phyloP scores from a whole-genome alignment of 2,329 filamentous ascomycete species.

The Pseudogymnoascus sp. region DNA sequence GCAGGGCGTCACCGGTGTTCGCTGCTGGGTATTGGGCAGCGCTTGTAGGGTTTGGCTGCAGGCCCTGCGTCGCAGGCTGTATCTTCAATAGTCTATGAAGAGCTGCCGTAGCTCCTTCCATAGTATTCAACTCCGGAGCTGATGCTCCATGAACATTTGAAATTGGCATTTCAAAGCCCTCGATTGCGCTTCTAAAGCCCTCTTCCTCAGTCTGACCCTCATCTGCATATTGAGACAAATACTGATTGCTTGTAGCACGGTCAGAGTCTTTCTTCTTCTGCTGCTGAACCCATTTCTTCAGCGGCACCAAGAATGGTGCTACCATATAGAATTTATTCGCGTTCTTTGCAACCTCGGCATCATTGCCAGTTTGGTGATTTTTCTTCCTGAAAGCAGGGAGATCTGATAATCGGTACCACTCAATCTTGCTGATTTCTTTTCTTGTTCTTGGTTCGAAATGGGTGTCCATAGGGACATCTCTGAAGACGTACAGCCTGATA shows the following conservation, averaged over 20 bases:
- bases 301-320: conserved; percentile 75
- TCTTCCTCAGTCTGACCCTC: conserved; percentile 60
- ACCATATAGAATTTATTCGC: conserved; percentile 98
- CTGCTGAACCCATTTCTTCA: conserved; percentile 86
- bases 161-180: conserved; percentile 4
- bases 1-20: conserved; percentile 41
- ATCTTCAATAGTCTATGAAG: conserved; percentile 50
- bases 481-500: conserved; percentile 86
- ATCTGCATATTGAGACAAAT: conserved; percentile 42
- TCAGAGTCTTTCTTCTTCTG: conserved; percentile 68
- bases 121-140: conserved; percentile 32
- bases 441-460: conserved; percentile 83
- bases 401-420: conserved; percentile 88
- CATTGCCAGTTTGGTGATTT: conserved; percentile 50
- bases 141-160: conserved; percentile 5
- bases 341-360: conserved; percentile 48
- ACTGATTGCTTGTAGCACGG: conserved; percentile 35
- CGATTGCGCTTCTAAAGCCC: conserved; percentile 6
- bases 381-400: conserved; percentile 70
- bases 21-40: conserved; percentile 16
- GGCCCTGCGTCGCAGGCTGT: conserved; percentile 45
- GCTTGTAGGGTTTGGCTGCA: conserved; percentile 31
- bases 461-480: conserved; percentile 79
- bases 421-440: conserved; percentile 95
- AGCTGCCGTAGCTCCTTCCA: conserved; percentile 43